Percentiles rank a stretch among this genome's conserved stretches.
Evolutionary conservation across 352 stramenopile species (phyloP).

Genomic region (Pilasporangium apinafurcum): DNA sequence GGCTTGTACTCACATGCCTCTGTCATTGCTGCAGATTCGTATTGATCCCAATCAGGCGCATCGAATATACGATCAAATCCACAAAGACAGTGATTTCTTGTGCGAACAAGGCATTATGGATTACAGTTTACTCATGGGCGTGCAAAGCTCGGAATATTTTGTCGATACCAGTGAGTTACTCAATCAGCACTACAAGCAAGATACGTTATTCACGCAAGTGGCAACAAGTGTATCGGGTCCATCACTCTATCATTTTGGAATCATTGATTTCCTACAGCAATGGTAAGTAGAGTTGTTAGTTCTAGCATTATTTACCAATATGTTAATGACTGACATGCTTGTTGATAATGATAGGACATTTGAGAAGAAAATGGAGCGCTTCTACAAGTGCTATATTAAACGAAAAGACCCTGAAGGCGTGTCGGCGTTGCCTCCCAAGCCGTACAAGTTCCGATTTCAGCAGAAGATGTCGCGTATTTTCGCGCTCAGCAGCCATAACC

Average conservation of each 20-base stretch:
- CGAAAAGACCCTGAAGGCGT: constrained; percentile 84
- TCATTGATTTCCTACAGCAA: constrained; percentile 90
- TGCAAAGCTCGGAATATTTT: constrained; percentile 87
- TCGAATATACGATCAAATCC: constrained; percentile 85
- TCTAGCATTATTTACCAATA: background rate
- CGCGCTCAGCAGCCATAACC: constrained; percentile 55
- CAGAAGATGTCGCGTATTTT: constrained; percentile 89
- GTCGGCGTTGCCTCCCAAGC: constrained; percentile 82
- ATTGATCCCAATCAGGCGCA: constrained; percentile 72
- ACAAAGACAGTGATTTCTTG: constrained; percentile 86
- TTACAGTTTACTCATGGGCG: constrained; percentile 89
- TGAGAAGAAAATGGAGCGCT: constrained; percentile 88
- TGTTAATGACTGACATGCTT: constrained; percentile 4
- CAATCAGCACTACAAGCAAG: constrained; percentile 26
- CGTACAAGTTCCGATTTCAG: constrained; percentile 90
- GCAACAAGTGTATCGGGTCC: constrained; percentile 83
- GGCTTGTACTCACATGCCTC: background rate
- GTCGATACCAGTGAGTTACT: constrained; percentile 73
- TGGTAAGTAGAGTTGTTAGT: constrained; percentile 38
- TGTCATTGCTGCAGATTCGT: constrained; percentile 35
- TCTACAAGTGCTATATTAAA: constrained; percentile 88
- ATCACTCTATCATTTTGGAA: constrained; percentile 88
- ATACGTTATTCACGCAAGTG: constrained; percentile 73
- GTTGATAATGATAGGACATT: constrained; percentile 48
- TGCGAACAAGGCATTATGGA: constrained; percentile 90